Evolutionary conservation across 2,329 filamentous ascomycete genomes (phyloP).

Genomic region (Trichoderma atrobrunneum): DNA sequence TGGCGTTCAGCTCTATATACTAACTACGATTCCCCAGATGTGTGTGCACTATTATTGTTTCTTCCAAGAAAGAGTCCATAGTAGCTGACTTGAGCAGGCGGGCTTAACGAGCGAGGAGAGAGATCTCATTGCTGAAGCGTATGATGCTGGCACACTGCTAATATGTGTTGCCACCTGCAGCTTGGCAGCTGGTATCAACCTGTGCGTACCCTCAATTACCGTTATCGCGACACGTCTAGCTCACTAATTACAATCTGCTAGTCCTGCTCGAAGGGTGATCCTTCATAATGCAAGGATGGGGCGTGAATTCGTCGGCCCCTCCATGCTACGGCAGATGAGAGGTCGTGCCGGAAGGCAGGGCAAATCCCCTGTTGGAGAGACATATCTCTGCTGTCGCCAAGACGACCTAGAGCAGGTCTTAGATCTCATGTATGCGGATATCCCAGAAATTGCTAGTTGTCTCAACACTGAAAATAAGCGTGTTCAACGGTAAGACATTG

Average conservation of each 20-base stretch:
- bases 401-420: constrained; percentile 67
- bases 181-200: constrained; percentile 78
- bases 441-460: constrained; percentile 68
- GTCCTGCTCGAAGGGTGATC: constrained; percentile 68
- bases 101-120: constrained; percentile 73
- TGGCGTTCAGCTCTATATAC: background rate
- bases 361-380: constrained; percentile 74
- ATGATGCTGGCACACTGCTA: constrained; percentile 65
- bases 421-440: constrained; percentile 67
- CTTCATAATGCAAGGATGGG: constrained; percentile 75
- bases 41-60: constrained; percentile 24
- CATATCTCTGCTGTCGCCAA: constrained; percentile 70
- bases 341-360: constrained; percentile 75
- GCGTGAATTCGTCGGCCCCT: constrained; percentile 70
- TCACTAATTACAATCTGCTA: constrained; percentile 27
- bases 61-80: too few species aligned
- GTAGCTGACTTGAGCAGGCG: constrained; percentile 42
- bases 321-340: constrained; percentile 79
- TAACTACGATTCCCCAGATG: constrained; percentile 32
- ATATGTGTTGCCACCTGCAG: constrained; percentile 76
- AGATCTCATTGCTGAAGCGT: constrained; percentile 67
- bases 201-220: constrained; percentile 37
- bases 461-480: constrained; percentile 64
- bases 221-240: background rate
- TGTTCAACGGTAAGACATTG: constrained; percentile 55